Evolutionary conservation across 2,329 filamentous ascomycete species (phyloP).

Genomic region (Stylonectria norvegica): DNA sequence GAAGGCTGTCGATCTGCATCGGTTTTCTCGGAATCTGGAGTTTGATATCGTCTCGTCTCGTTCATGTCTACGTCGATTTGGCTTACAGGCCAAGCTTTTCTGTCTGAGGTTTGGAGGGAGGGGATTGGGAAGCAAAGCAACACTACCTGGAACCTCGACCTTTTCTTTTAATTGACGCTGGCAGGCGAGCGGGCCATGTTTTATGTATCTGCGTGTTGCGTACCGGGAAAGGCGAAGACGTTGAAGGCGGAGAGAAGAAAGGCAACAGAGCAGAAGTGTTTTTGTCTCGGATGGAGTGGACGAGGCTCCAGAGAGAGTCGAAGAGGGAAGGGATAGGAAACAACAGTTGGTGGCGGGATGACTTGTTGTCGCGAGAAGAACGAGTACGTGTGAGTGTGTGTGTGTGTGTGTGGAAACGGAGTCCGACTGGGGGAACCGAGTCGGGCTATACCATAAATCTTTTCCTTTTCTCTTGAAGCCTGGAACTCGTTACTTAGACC

Average conservation of each 20-base stretch:
- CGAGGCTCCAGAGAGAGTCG: constrained; percentile 23
- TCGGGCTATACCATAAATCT: constrained; percentile 46
- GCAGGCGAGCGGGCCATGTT: constrained; percentile 35
- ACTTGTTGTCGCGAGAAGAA: constrained; percentile 20
- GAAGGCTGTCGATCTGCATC: constrained; percentile 33
- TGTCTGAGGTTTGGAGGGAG: constrained; percentile 10
- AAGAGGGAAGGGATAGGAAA: constrained; percentile 21
- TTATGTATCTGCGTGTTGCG: constrained; percentile 35
- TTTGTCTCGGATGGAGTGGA: constrained; percentile 23
- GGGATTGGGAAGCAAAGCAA: constrained; percentile 2
- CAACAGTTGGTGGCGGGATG: constrained; percentile 17
- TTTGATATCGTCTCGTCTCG: constrained; percentile 40
- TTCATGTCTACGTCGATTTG: constrained; percentile 29
- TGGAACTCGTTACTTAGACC: constrained; percentile 36
- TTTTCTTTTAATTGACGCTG: constrained; percentile 30
- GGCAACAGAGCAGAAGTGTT: constrained; percentile 33
- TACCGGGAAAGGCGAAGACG: constrained; percentile 28
- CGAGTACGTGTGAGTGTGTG: constrained; percentile 13
- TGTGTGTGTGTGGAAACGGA: constrained; percentile 26
- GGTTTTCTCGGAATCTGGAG: constrained; percentile 41
- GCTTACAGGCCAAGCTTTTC: constrained; percentile 22
- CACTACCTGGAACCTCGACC: constrained; percentile 23
- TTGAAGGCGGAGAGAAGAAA: too few species aligned
- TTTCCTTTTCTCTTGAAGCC: constrained; percentile 42
- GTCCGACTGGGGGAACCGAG: constrained; percentile 21